Evolutionary conservation across 768 basidiomycete species (phyloP).

Genomic region (Leccinum boreale): DNA sequence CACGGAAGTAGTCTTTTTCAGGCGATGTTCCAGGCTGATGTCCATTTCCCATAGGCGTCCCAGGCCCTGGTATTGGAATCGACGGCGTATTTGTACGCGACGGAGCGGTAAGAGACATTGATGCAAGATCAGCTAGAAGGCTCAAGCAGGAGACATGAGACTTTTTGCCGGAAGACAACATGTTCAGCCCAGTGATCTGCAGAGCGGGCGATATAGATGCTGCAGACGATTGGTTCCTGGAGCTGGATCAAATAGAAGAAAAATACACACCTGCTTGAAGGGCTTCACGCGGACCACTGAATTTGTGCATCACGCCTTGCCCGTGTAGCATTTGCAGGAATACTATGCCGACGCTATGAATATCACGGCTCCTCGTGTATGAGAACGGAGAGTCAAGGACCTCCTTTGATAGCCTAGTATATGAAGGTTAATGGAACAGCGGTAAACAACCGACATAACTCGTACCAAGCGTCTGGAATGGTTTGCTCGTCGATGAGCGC

Average conservation of each 20-base stretch:
- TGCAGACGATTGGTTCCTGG: slow-evolving; percentile 21
- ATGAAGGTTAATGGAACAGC: slow-evolving; percentile 1
- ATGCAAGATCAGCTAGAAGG: slow-evolving; percentile 56
- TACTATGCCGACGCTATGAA: slow-evolving; percentile 78
- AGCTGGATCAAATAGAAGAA: background rate
- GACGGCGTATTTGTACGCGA: slow-evolving; percentile 14
- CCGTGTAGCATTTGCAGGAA: slow-evolving; percentile 87
- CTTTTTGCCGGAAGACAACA: slow-evolving; percentile 60
- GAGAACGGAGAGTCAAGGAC: slow-evolving; percentile 73
- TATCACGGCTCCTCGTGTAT: slow-evolving; percentile 76
- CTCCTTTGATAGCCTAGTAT: slow-evolving; percentile 68
- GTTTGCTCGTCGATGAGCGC: slow-evolving; percentile 11
- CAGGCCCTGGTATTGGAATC: slow-evolving; percentile 29
- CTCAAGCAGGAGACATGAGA: slow-evolving; percentile 52
- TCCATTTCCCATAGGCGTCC: slow-evolving; percentile 47
- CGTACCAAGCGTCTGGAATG: slow-evolving; percentile 32
- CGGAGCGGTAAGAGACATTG: slow-evolving; percentile 32
- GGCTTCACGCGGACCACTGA: slow-evolving; percentile 53
- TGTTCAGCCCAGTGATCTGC: slow-evolving; percentile 49
- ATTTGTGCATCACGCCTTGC: slow-evolving; percentile 56
- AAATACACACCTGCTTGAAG: slow-evolving; percentile 46
- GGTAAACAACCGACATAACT: background rate
- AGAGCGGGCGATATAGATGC: slow-evolving; percentile 53
- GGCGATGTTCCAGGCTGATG: slow-evolving; percentile 50
- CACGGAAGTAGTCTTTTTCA: slow-evolving; percentile 60